Conservation (phyloP, 495 filamentous ascomycete species). For the Trichoderma erinaceum region DNA sequence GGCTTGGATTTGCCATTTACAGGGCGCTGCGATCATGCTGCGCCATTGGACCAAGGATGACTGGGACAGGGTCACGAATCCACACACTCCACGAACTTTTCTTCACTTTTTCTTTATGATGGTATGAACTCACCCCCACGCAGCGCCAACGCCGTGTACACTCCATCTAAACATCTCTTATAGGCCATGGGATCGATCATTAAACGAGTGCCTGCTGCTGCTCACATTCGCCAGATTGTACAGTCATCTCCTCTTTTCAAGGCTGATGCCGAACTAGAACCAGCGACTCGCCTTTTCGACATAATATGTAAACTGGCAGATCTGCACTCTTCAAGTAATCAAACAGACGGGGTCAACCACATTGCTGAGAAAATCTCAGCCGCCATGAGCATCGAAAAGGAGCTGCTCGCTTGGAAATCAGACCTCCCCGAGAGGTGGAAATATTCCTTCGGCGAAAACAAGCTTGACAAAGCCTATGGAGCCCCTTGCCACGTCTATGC, state of each 20-base stretch:
- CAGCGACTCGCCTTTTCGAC: neutral
- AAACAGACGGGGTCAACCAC: neutral
- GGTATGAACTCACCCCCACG: neutral
- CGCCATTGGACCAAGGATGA: neutral
- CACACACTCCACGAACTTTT: neutral
- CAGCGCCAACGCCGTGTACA: neutral
- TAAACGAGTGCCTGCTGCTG: neutral
- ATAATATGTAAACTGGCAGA: neutral
- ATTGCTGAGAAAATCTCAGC: neutral
- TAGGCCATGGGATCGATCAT: neutral
- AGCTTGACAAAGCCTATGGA: neutral
- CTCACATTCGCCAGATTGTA: neutral
- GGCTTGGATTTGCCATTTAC: neutral
- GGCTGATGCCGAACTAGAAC: neutral
- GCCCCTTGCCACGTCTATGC: neutral
- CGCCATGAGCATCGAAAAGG: neutral
- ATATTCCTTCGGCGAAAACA: neutral
- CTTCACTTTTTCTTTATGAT: conserved; percentile 1
- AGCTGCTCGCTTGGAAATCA: neutral
- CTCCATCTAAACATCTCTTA: neutral
- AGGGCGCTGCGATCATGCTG: neutral
- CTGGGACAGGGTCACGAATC: neutral
- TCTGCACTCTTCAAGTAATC: neutral
- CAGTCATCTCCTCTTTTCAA: neutral
- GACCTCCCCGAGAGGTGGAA: neutral